phyloP scores from a whole-genome alignment of 768 basidiomycete genomes.

The Phanerochaete sordida region DNA sequence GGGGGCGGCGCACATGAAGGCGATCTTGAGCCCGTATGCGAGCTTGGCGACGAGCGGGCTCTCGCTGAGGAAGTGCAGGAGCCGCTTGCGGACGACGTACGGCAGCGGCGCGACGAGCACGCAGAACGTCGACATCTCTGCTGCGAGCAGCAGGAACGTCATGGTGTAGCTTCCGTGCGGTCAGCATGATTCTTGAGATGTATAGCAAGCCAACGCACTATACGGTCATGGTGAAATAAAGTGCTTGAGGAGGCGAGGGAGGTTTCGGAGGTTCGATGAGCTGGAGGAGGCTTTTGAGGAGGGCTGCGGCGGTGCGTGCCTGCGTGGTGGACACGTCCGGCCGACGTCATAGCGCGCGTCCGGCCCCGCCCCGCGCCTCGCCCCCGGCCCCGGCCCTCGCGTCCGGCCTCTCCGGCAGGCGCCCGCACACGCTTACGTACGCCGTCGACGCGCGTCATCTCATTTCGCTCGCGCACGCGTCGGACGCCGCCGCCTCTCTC shows the following conservation, averaged over 20 bases:
- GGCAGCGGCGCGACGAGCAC: constrained; percentile 85
- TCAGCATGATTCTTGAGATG: too few species aligned
- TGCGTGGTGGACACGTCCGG: constrained; percentile 17
- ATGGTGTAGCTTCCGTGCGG: constrained; percentile 59
- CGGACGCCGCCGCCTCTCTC: constrained; percentile 15
- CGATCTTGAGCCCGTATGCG: constrained; percentile 89
- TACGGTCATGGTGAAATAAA: constrained; percentile 38
- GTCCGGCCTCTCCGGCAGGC: neutral
- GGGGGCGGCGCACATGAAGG: constrained; percentile 68
- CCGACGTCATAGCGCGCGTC: constrained; percentile 16
- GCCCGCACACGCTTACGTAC: neutral
- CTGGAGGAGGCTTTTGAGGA: neutral
- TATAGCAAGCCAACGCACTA: constrained; percentile 34
- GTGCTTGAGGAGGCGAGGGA: neutral
- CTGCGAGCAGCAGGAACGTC: constrained; percentile 76
- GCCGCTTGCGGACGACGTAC: constrained; percentile 59
- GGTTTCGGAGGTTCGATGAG: too few species aligned
- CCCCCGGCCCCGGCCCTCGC: neutral
- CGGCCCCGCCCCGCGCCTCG: neutral
- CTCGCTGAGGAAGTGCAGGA: constrained; percentile 72
- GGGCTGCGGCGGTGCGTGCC: neutral
- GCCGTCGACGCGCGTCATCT: constrained; percentile 5
- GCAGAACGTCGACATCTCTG: constrained; percentile 87
- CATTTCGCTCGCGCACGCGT: neutral
- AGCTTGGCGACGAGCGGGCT: constrained; percentile 75